These are phyloP conservation scores for Leptodermis oblonga DNA, from an alignment of 257 asterid genomes.

Conservation along the genomic window DNA sequence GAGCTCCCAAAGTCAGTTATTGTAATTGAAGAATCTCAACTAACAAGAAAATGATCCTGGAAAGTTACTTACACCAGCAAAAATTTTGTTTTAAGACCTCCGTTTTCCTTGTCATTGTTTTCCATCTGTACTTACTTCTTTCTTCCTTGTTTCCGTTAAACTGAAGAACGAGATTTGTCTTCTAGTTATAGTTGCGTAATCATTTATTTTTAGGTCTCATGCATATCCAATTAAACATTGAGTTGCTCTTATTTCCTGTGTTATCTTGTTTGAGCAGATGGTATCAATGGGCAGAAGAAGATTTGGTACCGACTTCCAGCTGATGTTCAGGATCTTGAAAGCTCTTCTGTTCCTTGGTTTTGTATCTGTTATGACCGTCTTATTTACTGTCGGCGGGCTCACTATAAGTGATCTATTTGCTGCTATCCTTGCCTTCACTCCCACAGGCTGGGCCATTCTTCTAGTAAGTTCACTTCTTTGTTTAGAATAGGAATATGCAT, in stretches of 20 bases:
- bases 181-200: background rate
- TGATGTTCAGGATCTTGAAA: slow-evolving; percentile 93
- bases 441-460: slow-evolving; percentile 97
- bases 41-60: background rate
- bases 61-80: background rate
- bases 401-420: slow-evolving; percentile 75
- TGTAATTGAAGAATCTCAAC: background rate
- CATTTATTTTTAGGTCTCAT: background rate
- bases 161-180: background rate
- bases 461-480: slow-evolving; percentile 41
- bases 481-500: background rate
- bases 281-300: slow-evolving; percentile 93
- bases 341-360: slow-evolving; percentile 91
- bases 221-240: slow-evolving; percentile 2
- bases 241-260: background rate
- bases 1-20: background rate
- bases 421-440: slow-evolving; percentile 86
- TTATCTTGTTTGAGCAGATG: slow-evolving; percentile 44
- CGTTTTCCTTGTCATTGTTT: background rate
- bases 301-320: slow-evolving; percentile 96
- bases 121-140: background rate
- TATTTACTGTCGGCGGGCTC: slow-evolving; percentile 75
- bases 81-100: too few species aligned
- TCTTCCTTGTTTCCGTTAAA: background rate
- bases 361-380: slow-evolving; percentile 83